Evolutionary conservation across 2,329 filamentous ascomycete species (phyloP).

Genomic region (Ophiosphaerella herpotricha): DNA sequence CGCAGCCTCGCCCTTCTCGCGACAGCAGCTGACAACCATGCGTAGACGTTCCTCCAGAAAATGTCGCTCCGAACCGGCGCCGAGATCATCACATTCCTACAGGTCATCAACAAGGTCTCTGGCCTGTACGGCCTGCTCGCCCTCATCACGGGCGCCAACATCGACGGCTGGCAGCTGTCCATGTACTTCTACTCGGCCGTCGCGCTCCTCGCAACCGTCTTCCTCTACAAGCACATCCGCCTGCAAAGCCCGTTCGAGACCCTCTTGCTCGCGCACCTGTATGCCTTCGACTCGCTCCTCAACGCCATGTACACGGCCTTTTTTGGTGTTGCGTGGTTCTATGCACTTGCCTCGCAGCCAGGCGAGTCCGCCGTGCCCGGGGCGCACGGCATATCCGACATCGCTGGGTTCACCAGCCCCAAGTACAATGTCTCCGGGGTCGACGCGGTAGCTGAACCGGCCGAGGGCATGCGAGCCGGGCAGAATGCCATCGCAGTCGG

Average conservation of each 20-base stretch:
- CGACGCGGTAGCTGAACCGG: constrained; percentile 57
- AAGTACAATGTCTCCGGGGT: constrained; percentile 65
- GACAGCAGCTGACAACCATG: constrained; percentile 16
- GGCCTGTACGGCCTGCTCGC: constrained; percentile 90
- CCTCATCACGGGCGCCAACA: constrained; percentile 81
- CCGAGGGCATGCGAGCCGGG: constrained; percentile 50
- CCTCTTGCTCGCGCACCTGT: constrained; percentile 81
- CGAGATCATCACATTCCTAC: constrained; percentile 79
- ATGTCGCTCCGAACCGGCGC: constrained; percentile 86
- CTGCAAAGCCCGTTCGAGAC: constrained; percentile 78
- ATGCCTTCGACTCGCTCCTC: constrained; percentile 78
- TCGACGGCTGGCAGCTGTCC: constrained; percentile 81
- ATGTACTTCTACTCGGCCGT: constrained; percentile 89
- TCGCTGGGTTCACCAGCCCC: constrained; percentile 67
- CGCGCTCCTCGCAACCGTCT: constrained; percentile 68
- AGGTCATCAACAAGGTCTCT: constrained; percentile 90
- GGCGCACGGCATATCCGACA: constrained; percentile 63
- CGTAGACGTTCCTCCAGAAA: constrained; percentile 79
- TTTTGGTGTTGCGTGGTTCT: constrained; percentile 86
- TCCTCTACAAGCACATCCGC: constrained; percentile 79
- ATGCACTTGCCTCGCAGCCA: constrained; percentile 67
- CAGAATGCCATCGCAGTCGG: constrained; percentile 60
- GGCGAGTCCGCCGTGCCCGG: constrained; percentile 44
- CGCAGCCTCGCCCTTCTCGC: constrained; percentile 4
- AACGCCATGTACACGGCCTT: constrained; percentile 81